Conservation (phyloP, 2,329 filamentous ascomycete species). For the Diaporthe capsici region DNA sequence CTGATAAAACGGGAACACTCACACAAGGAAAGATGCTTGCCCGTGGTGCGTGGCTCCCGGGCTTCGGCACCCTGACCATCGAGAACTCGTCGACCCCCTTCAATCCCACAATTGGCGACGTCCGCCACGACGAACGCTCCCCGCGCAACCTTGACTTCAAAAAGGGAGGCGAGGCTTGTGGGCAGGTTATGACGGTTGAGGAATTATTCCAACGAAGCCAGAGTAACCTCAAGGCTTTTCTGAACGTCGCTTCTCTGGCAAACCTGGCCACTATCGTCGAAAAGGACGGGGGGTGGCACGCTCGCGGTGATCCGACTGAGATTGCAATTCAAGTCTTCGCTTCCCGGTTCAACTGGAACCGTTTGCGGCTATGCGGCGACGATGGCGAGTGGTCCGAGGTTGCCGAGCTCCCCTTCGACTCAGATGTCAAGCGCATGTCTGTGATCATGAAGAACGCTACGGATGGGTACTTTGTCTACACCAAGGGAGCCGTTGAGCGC, state of each 20-base stretch:
- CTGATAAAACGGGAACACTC: conserved; percentile 76
- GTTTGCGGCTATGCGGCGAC: conserved; percentile 60
- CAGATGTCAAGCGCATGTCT: conserved; percentile 76
- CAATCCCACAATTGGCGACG: conserved; percentile 67
- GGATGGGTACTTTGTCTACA: conserved; percentile 52
- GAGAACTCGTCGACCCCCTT: conserved; percentile 68
- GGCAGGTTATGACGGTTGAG: neutral
- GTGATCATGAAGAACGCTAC: conserved; percentile 64
- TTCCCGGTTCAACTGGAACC: conserved; percentile 71
- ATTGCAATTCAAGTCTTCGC: conserved; percentile 79
- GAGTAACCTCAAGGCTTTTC: conserved; percentile 61
- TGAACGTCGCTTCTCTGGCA: conserved; percentile 71
- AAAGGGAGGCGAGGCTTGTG: neutral
- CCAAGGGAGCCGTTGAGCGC: conserved; percentile 73
- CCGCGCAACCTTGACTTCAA: neutral
- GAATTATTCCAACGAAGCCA: conserved; percentile 47
- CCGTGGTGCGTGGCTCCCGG: conserved; percentile 71
- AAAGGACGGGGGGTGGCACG: conserved; percentile 62
- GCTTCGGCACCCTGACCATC: conserved; percentile 69
- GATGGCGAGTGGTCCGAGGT: conserved; percentile 62
- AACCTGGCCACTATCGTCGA: conserved; percentile 71
- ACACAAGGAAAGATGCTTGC: conserved; percentile 76
- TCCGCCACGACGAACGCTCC: neutral
- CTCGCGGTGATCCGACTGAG: conserved; percentile 74
- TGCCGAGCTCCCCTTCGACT: conserved; percentile 76